Conservation (phyloP, 2,329 filamentous ascomycete genomes). For the Clarireedia hainanense region DNA sequence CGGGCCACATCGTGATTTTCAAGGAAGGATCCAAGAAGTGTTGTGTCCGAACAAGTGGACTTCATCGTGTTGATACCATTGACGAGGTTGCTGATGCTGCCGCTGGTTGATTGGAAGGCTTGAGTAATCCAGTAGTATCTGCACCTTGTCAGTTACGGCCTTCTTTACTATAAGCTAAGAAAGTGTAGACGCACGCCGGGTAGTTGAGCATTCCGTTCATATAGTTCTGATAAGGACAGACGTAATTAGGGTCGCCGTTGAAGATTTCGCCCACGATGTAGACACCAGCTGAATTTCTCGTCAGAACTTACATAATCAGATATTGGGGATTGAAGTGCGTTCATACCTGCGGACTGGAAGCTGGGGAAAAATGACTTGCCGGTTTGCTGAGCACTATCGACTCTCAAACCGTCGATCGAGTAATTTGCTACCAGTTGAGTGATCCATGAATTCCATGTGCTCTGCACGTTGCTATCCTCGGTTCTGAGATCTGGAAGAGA, state of each 20-base stretch:
- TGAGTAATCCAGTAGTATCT: constrained; percentile 29
- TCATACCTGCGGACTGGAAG: constrained; percentile 37
- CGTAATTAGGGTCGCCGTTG: constrained; percentile 44
- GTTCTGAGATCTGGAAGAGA: constrained; percentile 26
- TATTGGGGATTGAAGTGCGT: neutral
- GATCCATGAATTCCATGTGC: constrained; percentile 24
- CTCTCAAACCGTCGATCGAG: constrained; percentile 41
- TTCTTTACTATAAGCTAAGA: neutral
- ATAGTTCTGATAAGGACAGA: constrained; percentile 44
- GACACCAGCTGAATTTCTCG: constrained; percentile 39
- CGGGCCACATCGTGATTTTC: constrained; percentile 30
- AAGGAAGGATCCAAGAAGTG: constrained; percentile 34
- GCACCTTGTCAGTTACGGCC: neutral
- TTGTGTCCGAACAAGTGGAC: constrained; percentile 29
- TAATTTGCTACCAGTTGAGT: constrained; percentile 24
- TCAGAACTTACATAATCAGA: constrained; percentile 21
- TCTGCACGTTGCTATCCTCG: constrained; percentile 20
- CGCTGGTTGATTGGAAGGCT: constrained; percentile 23
- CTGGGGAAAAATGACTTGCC: constrained; percentile 45
- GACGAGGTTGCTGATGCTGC: constrained; percentile 25
- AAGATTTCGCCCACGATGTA: constrained; percentile 55
- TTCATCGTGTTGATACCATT: constrained; percentile 25
- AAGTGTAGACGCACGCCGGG: constrained; percentile 27
- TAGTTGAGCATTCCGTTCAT: constrained; percentile 57
- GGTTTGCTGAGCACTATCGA: constrained; percentile 42